Evolutionary conservation across 2,329 filamentous ascomycete genomes (phyloP).

Genomic region (Chrysoporthe cubensis): DNA sequence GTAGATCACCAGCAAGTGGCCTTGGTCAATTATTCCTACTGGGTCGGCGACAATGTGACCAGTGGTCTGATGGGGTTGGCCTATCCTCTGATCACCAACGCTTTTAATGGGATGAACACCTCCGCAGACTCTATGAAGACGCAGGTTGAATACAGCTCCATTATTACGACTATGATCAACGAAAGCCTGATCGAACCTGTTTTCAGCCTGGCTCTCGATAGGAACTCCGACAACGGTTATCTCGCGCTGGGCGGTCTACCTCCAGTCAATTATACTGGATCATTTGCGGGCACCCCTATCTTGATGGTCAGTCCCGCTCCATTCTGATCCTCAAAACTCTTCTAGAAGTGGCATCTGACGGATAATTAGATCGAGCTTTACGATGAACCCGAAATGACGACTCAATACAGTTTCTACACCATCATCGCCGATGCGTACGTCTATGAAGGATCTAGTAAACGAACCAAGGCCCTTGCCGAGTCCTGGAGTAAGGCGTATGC

Average conservation of each 20-base stretch:
- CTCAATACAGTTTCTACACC: slow-evolving; percentile 36
- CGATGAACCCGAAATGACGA: slow-evolving; percentile 11
- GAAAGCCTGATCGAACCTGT: slow-evolving; percentile 46
- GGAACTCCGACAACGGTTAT: slow-evolving; percentile 45
- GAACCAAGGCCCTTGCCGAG: slow-evolving; percentile 9
- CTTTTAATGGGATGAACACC: slow-evolving; percentile 35
- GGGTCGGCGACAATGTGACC: slow-evolving; percentile 48
- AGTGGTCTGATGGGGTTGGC: slow-evolving; percentile 56
- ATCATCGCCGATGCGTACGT: slow-evolving; percentile 35
- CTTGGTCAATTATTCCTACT: slow-evolving; percentile 47
- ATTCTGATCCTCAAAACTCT: not conserved
- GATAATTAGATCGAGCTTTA: slow-evolving; percentile 25
- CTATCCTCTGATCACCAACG: slow-evolving; percentile 51
- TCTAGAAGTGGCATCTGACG: slow-evolving; percentile 19
- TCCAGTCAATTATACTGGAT: slow-evolving; percentile 40
- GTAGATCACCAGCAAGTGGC: slow-evolving; percentile 51
- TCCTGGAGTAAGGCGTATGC: slow-evolving; percentile 9
- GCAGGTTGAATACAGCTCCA: slow-evolving; percentile 48
- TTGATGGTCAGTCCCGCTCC: slow-evolving; percentile 27
- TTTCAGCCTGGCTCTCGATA: slow-evolving; percentile 53
- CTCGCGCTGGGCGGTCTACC: slow-evolving; percentile 55
- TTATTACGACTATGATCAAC: slow-evolving; percentile 55
- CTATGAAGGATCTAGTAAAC: slow-evolving; percentile 28
- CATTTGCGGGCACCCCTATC: slow-evolving; percentile 35
- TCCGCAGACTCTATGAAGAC: slow-evolving; percentile 23